Evolutionary conservation across 225 moss, liverwort and hornwort species (phyloP), one percentile per base, ranked within the genome.

Genomic region (Physcomitrium patens): DNA sequence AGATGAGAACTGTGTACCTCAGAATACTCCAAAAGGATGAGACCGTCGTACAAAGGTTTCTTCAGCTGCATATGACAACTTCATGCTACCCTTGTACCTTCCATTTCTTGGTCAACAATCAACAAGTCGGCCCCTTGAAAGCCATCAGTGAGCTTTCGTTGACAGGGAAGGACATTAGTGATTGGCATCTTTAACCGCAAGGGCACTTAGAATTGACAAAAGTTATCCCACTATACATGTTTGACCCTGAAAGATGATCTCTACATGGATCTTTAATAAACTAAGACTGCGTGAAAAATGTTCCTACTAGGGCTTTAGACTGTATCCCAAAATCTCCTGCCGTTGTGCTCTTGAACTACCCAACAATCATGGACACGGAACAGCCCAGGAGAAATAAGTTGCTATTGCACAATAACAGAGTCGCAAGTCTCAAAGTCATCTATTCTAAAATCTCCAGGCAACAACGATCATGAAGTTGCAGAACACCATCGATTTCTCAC

Each of bases 401-500:
- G 31, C 31, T 37, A 37, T 37, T 37, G 31, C 31, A 37, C 31
- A 37, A 37, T 37, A 37, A 7, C 31, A 7, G 7, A 37, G 31
- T 1, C 31, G 31, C 31, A 37, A 37, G 31, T 37, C 31, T 37
- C 31, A 37, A 37, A 37, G 37, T 78, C 76, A 65, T 49, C 87
- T 87, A 14, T 15, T 63, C 85, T 78, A 47, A 76, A 80, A 62
- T 81, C 43, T 82, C 82, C 16, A 66, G 79, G 77, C 77, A 83
- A 16, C 83, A 85, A 75, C 84, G 86, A 10, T 75, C 85, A 76
- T 83, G 79, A 63, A 93, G 81, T 74, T 78, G 82, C 70, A 80
- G 89, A 79, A 86, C 80, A 71, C 83, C 88, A 67, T 70, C 69
- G 43, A 78, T 79, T 78, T 82, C 80, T 84, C 83, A 80, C 80